phyloP scores from a whole-genome alignment of 129 eudicot genomes.

The Artemisia annua region DNA sequence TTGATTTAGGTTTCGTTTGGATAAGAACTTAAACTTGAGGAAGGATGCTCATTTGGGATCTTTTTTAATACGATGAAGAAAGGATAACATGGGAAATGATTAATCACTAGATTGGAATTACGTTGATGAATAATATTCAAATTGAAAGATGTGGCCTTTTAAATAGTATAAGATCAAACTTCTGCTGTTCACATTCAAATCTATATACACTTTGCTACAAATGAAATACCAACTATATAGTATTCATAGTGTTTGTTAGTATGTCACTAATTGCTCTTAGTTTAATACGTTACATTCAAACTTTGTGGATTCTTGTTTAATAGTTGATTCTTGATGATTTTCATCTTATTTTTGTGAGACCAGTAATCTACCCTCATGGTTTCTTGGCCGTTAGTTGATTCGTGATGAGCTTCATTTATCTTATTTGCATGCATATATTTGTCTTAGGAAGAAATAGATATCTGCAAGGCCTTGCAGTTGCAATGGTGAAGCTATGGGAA shows the following conservation, averaged over 20 bases:
- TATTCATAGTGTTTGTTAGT: slow-evolving; percentile 6
- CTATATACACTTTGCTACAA: no score
- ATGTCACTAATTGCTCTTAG: slow-evolving; percentile 1
- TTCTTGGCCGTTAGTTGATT: no score
- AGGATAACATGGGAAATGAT: neutral
- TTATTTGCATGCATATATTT: no score
- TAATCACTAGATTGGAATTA: neutral
- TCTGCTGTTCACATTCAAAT: neutral
- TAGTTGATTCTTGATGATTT: no score
- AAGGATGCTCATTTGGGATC: neutral
- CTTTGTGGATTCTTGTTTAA: no score
- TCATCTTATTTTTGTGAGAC: no score
- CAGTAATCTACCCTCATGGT: no score
- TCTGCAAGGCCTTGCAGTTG: no score
- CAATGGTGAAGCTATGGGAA: no score
- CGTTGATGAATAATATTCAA: no score
- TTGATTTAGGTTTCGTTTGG: neutral
- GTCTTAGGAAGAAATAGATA: no score
- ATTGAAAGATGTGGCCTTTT: neutral
- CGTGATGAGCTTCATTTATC: no score
- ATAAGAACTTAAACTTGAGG: neutral
- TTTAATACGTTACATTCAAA: neutral
- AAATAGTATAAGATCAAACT: neutral
- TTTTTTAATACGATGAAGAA: neutral
- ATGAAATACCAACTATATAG: neutral